Percentiles rank a stretch among this genome's conserved stretches.
These are phyloP conservation scores for Neonectria neomacrospora DNA, from an alignment of 2,329 filamentous ascomycete genomes.

Conservation along the genomic window DNA sequence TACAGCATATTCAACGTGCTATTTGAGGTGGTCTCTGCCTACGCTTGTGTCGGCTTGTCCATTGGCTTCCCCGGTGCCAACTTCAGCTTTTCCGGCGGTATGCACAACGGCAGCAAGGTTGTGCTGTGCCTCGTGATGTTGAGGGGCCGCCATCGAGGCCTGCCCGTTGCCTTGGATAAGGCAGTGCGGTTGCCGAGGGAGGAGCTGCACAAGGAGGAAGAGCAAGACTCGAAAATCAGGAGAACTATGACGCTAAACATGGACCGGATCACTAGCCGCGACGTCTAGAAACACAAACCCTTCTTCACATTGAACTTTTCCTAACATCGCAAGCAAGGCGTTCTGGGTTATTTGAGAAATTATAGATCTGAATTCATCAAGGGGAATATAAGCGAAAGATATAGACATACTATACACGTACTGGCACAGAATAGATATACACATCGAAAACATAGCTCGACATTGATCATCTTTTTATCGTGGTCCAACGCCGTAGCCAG, in stretches of 20 bases:
- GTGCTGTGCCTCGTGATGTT: slow-evolving; percentile 68
- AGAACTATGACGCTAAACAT: slow-evolving; percentile 45
- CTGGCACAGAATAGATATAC: slow-evolving; percentile 20
- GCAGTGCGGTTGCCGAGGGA: slow-evolving; percentile 59
- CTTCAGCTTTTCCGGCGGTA: slow-evolving; percentile 66
- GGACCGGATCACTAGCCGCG: slow-evolving; percentile 42
- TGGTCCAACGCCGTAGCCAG: neutral
- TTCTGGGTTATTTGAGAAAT: neutral
- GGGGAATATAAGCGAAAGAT: neutral
- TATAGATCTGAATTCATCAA: neutral
- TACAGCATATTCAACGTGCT: slow-evolving; percentile 71
- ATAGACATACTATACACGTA: slow-evolving; percentile 9
- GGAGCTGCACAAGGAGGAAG: slow-evolving; percentile 45
- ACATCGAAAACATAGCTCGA: neutral
- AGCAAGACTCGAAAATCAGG: slow-evolving; percentile 46
- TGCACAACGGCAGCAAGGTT: slow-evolving; percentile 66
- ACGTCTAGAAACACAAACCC: slow-evolving; percentile 18
- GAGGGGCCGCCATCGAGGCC: slow-evolving; percentile 64
- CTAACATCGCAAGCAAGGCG: slow-evolving; percentile 15
- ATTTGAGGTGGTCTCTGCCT: slow-evolving; percentile 68
- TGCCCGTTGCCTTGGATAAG: slow-evolving; percentile 66
- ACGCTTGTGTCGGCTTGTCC: slow-evolving; percentile 71
- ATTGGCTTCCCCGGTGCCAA: slow-evolving; percentile 64
- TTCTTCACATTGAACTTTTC: slow-evolving; percentile 3
- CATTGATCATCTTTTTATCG: neutral